These are phyloP conservation scores for Thyridium curvatum DNA, from an alignment of 2,329 filamentous ascomycete species.

Conservation along the genomic window DNA sequence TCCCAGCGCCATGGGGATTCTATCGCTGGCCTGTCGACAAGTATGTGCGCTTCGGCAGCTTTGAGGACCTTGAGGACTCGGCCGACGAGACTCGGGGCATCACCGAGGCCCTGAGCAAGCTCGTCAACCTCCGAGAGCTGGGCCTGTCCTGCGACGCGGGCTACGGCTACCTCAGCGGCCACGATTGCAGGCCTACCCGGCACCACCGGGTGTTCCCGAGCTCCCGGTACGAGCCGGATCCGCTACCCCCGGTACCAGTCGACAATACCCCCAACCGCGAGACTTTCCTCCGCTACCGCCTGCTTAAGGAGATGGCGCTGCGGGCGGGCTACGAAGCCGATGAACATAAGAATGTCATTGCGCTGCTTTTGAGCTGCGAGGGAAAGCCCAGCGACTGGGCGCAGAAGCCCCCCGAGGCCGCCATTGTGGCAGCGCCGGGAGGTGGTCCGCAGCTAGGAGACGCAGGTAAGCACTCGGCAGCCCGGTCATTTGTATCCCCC, in stretches of 20 bases:
- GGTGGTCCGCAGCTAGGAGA: too few relatives aligned
- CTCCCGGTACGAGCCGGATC: slow-evolving; percentile 1
- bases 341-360: slow-evolving; percentile 1
- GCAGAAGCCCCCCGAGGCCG: not conserved
- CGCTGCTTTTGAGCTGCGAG: slow-evolving; percentile 4
- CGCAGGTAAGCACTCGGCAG: too few relatives aligned
- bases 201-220: slow-evolving; percentile 3
- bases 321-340: slow-evolving; percentile 3
- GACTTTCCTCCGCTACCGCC: not conserved
- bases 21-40: slow-evolving; percentile 58
- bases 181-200: slow-evolving; percentile 31
- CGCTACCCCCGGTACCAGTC: too few relatives aligned
- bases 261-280: too few relatives aligned
- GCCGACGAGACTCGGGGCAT: slow-evolving; percentile 58
- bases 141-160: slow-evolving; percentile 62
- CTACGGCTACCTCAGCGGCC: slow-evolving; percentile 59
- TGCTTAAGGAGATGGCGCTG: slow-evolving; percentile 5
- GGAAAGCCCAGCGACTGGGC: not conserved
- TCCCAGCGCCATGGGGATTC: slow-evolving; percentile 55
- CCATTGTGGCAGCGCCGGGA: too few relatives aligned
- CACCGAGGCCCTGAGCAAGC: slow-evolving; percentile 49
- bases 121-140: slow-evolving; percentile 49
- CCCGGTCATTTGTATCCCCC: too few relatives aligned
- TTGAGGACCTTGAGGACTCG: slow-evolving; percentile 54
- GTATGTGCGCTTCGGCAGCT: slow-evolving; percentile 52